These are phyloP conservation scores for Cetraspora pellucida DNA, from an alignment of 192 early-diverging fungal species.

Conservation along the genomic window DNA sequence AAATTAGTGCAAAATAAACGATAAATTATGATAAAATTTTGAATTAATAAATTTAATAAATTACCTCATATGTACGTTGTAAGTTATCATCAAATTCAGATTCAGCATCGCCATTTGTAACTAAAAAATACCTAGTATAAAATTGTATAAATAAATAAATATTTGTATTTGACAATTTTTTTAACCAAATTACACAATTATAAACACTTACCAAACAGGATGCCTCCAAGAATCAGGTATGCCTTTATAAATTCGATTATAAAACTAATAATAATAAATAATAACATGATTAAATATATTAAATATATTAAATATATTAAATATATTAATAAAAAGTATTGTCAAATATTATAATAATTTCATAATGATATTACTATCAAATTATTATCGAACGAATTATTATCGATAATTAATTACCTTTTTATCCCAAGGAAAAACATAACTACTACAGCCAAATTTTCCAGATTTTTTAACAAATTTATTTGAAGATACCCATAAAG, in stretches of 20 bases:
- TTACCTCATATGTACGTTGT: conserved; percentile 12
- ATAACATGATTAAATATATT: not conserved
- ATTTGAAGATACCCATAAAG: not conserved
- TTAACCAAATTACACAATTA: not conserved
- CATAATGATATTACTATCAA: not conserved
- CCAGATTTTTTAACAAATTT: not conserved
- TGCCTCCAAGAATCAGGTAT: conserved; percentile 61
- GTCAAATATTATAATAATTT: not conserved
- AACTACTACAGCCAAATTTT: not conserved
- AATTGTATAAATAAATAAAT: not conserved
- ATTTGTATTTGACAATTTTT: not conserved
- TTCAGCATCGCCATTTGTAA: conserved; percentile 34
- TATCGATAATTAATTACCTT: not conserved
- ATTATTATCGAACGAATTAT: not conserved
- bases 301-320: not conserved
- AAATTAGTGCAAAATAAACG: not conserved
- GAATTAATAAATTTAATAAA: not conserved
- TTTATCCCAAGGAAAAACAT: conserved; percentile 20
- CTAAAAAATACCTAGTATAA: conserved; percentile 37
- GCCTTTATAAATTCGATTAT: conserved; percentile 56
- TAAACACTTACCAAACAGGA: conserved; percentile 51
- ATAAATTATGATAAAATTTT: not conserved
- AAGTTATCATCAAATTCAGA: conserved; percentile 33
- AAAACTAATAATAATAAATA: conserved; percentile 42
- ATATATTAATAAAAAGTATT: not conserved